Conservation (phyloP, 2,329 filamentous ascomycete genomes). For the Coniochaeta sp. region DNA sequence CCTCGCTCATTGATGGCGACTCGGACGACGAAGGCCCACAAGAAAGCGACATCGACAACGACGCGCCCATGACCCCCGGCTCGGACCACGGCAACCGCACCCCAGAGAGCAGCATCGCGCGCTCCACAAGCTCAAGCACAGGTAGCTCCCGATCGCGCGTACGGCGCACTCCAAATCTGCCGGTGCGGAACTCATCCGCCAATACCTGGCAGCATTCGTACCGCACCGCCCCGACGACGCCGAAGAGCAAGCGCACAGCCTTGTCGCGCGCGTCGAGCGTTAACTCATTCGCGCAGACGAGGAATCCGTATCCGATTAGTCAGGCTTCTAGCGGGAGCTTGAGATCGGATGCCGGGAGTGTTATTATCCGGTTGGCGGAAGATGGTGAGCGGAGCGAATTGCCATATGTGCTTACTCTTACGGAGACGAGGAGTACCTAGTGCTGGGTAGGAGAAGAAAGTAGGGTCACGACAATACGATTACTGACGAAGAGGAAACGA, state of each 20-base stretch:
- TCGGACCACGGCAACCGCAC: constrained; percentile 15
- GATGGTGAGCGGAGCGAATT: constrained; percentile 12
- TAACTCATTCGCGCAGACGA: constrained; percentile 33
- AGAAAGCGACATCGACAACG: constrained; percentile 37
- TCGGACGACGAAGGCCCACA: constrained; percentile 15
- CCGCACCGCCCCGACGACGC: constrained; percentile 46
- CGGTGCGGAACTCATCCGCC: constrained; percentile 31
- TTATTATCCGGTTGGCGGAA: constrained; percentile 33
- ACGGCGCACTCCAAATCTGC: constrained; percentile 10
- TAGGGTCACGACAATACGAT: not conserved
- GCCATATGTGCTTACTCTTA: constrained; percentile 13
- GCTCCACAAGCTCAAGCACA: constrained; percentile 19
- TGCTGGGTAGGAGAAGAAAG: not conserved
- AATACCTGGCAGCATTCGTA: constrained; percentile 34
- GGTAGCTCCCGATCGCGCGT: constrained; percentile 19
- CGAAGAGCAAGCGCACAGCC: constrained; percentile 33
- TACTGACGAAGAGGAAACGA: not conserved
- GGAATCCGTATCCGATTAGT: constrained; percentile 29
- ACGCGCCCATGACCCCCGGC: constrained; percentile 36
- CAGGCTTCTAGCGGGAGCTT: constrained; percentile 31
- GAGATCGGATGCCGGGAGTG: constrained; percentile 21
- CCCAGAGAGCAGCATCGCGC: constrained; percentile 16
- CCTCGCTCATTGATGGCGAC: constrained; percentile 7
- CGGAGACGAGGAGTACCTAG: not conserved
- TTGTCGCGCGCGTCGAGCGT: constrained; percentile 23